Conservation (phyloP, 2,329 filamentous ascomycete genomes). For the Emmonsia crescens region DNA sequence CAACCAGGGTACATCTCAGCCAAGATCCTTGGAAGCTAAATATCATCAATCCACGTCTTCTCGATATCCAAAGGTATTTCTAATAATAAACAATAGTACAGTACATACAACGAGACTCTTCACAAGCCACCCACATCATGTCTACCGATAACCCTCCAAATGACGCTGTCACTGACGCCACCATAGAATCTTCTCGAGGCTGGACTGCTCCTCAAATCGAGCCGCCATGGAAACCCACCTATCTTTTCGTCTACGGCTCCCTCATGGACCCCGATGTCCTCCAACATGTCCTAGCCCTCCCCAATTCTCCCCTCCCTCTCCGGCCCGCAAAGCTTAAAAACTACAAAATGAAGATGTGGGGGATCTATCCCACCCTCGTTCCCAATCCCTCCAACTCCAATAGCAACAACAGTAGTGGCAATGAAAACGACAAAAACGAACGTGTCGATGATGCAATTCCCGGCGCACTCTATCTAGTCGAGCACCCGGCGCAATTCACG, state of each 20-base stretch:
- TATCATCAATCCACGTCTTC: too few relatives aligned
- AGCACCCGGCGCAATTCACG: conserved; percentile 5
- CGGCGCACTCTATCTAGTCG: conserved; percentile 7
- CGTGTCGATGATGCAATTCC: not conserved
- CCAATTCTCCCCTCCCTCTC: conserved; percentile 1
- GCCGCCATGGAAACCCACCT: not conserved
- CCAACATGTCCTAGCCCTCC: conserved; percentile 5
- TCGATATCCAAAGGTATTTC: too few relatives aligned
- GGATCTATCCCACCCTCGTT: conserved; percentile 8
- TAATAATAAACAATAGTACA: too few relatives aligned
- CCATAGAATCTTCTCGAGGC: not conserved
- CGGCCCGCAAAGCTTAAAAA: conserved; percentile 5
- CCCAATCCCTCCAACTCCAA: not conserved
- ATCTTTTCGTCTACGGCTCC: conserved; percentile 12
- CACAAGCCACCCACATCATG: not conserved
- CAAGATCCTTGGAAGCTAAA: too few relatives aligned
- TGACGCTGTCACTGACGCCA: not conserved
- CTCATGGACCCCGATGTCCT: conserved; percentile 11
- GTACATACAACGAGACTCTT: not conserved
- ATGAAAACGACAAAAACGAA: too few relatives aligned
- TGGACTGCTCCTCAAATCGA: not conserved
- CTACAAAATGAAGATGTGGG: conserved; percentile 12
- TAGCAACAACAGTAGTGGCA: not conserved
- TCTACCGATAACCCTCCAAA: not conserved
- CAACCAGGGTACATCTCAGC: too few relatives aligned